These are phyloP conservation scores for Tricholoma hemisulphureum DNA, from an alignment of 768 basidiomycete genomes.

Conservation along the genomic window DNA sequence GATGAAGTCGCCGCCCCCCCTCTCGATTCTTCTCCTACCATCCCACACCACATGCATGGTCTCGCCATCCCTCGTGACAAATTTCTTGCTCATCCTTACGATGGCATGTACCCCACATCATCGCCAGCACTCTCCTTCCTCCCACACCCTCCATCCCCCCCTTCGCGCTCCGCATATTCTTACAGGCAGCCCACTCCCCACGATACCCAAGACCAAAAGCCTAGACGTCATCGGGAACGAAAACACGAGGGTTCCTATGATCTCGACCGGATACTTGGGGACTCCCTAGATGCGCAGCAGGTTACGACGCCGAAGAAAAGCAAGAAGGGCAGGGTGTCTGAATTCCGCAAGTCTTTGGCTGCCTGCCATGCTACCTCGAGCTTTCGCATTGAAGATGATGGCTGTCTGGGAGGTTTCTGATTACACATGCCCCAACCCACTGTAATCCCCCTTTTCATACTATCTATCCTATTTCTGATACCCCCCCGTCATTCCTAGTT, in stretches of 20 bases:
- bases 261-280: constrained; percentile 40
- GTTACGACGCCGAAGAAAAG: constrained; percentile 15
- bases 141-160: constrained; percentile 33
- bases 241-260: constrained; percentile 36
- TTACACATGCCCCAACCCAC: background rate
- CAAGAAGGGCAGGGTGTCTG: constrained; percentile 15
- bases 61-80: constrained; percentile 26
- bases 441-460: background rate
- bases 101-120: constrained; percentile 16
- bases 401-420: constrained; percentile 46
- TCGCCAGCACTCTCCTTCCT: constrained; percentile 35
- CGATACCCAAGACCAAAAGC: constrained; percentile 16
- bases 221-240: constrained; percentile 27
- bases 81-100: constrained; percentile 5
- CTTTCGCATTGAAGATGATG: constrained; percentile 35
- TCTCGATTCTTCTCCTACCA: constrained; percentile 20
- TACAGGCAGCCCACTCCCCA: constrained; percentile 13
- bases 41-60: constrained; percentile 22
- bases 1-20: constrained; percentile 48
- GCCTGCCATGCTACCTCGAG: constrained; percentile 15
- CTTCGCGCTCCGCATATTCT: constrained; percentile 11
- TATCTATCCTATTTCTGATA: background rate
- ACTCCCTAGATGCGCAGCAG: constrained; percentile 9
- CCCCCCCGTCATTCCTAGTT: background rate
- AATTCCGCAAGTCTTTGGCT: constrained; percentile 16